These are phyloP conservation scores for Isoetes taiwanensis DNA, from an alignment of 75 land plant genomes.

Conservation along the genomic window DNA sequence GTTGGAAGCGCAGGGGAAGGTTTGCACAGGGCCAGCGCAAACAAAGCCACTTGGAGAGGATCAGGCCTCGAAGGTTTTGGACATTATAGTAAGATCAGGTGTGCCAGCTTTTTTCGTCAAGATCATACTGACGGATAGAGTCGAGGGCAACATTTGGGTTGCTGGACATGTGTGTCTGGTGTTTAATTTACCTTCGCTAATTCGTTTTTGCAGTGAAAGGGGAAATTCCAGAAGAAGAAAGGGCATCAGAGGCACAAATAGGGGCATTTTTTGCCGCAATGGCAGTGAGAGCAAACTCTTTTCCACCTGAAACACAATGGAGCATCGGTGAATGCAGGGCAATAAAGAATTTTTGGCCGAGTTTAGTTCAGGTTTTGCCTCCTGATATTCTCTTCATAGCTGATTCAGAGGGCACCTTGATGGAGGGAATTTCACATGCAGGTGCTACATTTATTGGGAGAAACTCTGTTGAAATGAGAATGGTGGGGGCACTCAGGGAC, in stretches of 20 bases:
- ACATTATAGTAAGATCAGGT: constrained; percentile 87
- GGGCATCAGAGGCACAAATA: constrained; percentile 80
- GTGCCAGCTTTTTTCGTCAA: neutral
- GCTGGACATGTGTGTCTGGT: too few species aligned
- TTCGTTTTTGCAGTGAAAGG: constrained; percentile 56
- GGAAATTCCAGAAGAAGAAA: constrained; percentile 61
- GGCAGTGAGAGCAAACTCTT: constrained; percentile 83
- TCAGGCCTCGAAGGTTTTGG: constrained; percentile 72
- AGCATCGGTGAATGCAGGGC: constrained; percentile 85
- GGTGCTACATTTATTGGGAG: constrained; percentile 59
- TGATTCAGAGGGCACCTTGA: constrained; percentile 87
- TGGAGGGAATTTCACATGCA: constrained; percentile 44
- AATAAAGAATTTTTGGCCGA: constrained; percentile 74
- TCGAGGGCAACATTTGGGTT: too few species aligned
- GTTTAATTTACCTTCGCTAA: too few species aligned
- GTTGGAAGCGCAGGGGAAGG: constrained; percentile 81
- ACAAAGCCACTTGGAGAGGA: constrained; percentile 69
- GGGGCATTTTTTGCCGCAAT: constrained; percentile 95
- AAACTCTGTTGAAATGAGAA: constrained; percentile 54
- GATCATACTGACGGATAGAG: neutral
- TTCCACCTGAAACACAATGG: constrained; percentile 91
- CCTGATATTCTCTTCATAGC: constrained; percentile 80
- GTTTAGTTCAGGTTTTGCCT: constrained; percentile 47
- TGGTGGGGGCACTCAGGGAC: constrained; percentile 93
- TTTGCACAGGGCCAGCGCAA: constrained; percentile 96